phyloP scores from a whole-genome alignment of 768 basidiomycete species.

The Thelephora ganbajun region DNA sequence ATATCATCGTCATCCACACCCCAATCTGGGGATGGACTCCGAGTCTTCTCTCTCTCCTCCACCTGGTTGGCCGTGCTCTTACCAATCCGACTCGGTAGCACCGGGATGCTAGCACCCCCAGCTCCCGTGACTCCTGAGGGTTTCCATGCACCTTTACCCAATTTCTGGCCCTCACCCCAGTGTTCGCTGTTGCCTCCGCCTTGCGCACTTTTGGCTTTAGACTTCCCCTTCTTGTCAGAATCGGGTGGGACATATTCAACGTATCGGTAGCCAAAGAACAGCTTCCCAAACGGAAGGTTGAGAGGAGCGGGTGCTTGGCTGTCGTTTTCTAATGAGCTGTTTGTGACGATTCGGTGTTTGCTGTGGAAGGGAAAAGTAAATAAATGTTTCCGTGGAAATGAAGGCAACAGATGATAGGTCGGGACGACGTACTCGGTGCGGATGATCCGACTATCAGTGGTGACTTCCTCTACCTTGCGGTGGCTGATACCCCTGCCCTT shows the following conservation, averaged over 20 bases:
- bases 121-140: conserved; percentile 28
- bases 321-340: conserved; percentile 58
- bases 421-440: conserved; percentile 65
- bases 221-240: conserved; percentile 33
- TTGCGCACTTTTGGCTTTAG: conserved; percentile 19
- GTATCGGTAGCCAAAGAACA: conserved; percentile 94
- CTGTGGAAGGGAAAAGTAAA: conserved; percentile 25
- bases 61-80: conserved; percentile 20
- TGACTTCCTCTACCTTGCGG: conserved; percentile 66
- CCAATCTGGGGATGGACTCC: conserved; percentile 59
- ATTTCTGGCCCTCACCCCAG: conserved; percentile 32
- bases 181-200: conserved; percentile 9
- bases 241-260: conserved; percentile 46
- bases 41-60: conserved; percentile 3
- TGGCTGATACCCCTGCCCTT: conserved; percentile 90
- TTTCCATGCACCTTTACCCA: conserved; percentile 28
- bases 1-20: conserved; percentile 77
- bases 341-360: conserved; percentile 73
- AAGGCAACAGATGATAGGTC: background rate
- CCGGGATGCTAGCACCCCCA: conserved; percentile 40
- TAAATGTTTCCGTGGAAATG: conserved; percentile 3
- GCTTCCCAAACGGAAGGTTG: conserved; percentile 80
- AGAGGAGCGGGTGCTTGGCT: conserved; percentile 80
- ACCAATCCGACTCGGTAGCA: conserved; percentile 24
- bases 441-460: conserved; percentile 76